phyloP scores from a whole-genome alignment of 768 basidiomycete species.

The Clitopilus hobsonii region DNA sequence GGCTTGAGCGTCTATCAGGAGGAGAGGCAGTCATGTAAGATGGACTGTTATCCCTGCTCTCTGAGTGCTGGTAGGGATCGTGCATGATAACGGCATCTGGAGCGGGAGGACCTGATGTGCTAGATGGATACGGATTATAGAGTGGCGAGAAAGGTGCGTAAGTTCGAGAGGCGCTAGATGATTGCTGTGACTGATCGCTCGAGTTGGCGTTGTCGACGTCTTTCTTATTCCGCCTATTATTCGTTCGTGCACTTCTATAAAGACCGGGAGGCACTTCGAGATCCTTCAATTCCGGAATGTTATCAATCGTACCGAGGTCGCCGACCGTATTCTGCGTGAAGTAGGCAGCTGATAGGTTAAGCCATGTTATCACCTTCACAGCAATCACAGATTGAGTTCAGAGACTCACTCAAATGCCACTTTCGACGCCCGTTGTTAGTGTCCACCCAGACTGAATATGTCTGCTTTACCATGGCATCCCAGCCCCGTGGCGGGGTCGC shows the following conservation, averaged over 20 bases:
- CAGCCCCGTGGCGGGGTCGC: conserved; percentile 54
- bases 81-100: conserved; percentile 33
- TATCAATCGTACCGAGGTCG: conserved; percentile 66
- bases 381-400: conserved; percentile 3
- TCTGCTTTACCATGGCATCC: conserved; percentile 77
- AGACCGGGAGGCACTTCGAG: conserved; percentile 62
- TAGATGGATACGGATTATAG: conserved; percentile 20
- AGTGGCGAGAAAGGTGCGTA: conserved; percentile 36
- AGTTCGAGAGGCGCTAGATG: conserved; percentile 26
- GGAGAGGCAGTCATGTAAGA: background rate
- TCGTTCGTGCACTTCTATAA: conserved; percentile 64
- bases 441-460: conserved; percentile 76
- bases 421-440: conserved; percentile 63
- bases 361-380: background rate
- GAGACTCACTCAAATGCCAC: conserved; percentile 76
- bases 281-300: conserved; percentile 52
- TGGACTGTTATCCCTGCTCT: conserved; percentile 9
- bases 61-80: conserved; percentile 29
- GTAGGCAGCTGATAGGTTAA: conserved; percentile 58
- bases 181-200: conserved; percentile 19
- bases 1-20: conserved; percentile 1
- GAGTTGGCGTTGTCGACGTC: conserved; percentile 19
- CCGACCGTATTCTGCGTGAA: conserved; percentile 77
- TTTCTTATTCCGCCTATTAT: conserved; percentile 41
- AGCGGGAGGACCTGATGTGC: conserved; percentile 17